Conservation (phyloP, 2,329 filamentous ascomycete genomes). For the Corniculantispora saksenae region DNA sequence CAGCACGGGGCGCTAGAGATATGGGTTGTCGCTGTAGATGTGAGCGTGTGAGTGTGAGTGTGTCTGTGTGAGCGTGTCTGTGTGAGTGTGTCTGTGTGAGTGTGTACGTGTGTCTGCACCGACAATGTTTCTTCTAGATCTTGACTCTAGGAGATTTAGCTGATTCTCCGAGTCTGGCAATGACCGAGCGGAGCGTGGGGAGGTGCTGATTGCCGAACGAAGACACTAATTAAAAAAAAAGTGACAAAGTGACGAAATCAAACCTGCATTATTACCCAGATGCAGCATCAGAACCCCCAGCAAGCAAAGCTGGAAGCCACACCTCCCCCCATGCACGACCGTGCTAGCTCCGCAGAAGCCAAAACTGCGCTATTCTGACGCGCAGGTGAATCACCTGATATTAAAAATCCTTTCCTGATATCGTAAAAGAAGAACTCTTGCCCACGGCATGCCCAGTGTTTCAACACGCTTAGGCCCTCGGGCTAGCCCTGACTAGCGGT, state of each 20-base stretch:
- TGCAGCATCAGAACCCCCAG: neutral
- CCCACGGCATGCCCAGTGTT: neutral
- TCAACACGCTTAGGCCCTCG: neutral
- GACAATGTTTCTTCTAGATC: too few relatives aligned
- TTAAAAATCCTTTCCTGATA: neutral
- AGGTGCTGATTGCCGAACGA: neutral
- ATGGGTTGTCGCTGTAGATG: too few relatives aligned
- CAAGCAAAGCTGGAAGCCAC: neutral
- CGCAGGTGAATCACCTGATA: conserved; percentile 18
- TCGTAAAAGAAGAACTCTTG: neutral
- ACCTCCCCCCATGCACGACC: conserved; percentile 10
- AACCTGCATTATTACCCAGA: conserved; percentile 10
- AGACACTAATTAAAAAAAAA: neutral
- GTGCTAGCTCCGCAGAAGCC: conserved; percentile 12
- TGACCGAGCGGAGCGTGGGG: too few relatives aligned
- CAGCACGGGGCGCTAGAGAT: neutral
- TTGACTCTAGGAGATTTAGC: too few relatives aligned
- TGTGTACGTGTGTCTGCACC: too few relatives aligned
- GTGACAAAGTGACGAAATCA: neutral
- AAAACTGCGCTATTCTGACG: conserved; percentile 17
- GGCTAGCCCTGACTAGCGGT: neutral
- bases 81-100: too few relatives aligned
- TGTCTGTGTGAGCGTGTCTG: too few relatives aligned
- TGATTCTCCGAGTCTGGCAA: too few relatives aligned
- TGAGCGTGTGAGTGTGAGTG: too few relatives aligned